These are phyloP conservation scores for Candolleomyces efflorescens DNA, from an alignment of 768 basidiomycete genomes.

Conservation along the genomic window DNA sequence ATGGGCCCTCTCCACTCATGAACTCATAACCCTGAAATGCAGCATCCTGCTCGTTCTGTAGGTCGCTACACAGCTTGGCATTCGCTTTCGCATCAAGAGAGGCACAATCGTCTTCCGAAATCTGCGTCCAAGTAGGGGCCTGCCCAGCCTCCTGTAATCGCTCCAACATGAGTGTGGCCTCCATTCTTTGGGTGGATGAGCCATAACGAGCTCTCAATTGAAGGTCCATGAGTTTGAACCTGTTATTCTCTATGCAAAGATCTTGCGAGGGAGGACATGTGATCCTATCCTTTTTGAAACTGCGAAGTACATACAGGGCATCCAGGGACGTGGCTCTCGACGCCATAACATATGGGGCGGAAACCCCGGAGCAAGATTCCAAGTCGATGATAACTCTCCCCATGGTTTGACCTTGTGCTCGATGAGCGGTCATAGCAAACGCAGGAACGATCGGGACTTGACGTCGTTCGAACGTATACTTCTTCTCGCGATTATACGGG, in stretches of 20 bases:
- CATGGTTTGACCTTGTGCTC: constrained; percentile 35
- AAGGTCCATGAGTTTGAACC: too few species aligned
- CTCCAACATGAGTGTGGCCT: too few species aligned
- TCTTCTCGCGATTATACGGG: constrained; percentile 2
- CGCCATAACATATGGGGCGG: constrained; percentile 39
- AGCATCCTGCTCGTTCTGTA: too few species aligned
- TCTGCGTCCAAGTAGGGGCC: too few species aligned
- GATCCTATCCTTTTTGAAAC: neutral
- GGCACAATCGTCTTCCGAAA: too few species aligned
- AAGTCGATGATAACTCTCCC: constrained; percentile 28
- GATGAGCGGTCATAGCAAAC: constrained; percentile 37
- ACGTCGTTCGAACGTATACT: constrained; percentile 17
- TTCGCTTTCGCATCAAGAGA: too few species aligned
- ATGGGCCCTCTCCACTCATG: too few species aligned
- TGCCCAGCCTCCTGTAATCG: too few species aligned
- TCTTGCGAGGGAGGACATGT: neutral
- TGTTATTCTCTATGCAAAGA: neutral
- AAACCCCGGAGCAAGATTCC: constrained; percentile 21
- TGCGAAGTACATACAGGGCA: constrained; percentile 26
- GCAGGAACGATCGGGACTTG: constrained; percentile 34
- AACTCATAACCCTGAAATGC: too few species aligned
- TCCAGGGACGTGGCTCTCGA: constrained; percentile 26
- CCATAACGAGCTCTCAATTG: too few species aligned
- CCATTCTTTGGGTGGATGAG: too few species aligned
- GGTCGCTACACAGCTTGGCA: too few species aligned